Conservation (phyloP, 1,284 basidiomycete genomes). For the Austropuccinia psidii region DNA sequence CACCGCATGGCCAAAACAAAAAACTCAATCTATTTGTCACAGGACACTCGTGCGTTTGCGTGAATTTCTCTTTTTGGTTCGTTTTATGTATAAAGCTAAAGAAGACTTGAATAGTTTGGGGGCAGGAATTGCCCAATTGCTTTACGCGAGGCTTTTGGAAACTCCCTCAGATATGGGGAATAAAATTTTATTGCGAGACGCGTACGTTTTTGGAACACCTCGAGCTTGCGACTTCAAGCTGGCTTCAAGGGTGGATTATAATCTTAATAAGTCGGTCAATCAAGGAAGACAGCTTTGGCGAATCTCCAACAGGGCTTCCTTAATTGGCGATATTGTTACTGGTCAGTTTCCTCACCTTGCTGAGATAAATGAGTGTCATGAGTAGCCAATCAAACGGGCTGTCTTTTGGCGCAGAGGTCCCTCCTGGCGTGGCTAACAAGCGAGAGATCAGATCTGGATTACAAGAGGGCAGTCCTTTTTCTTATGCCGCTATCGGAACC, state of each 20-base stretch:
- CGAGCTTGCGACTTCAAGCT: conserved; percentile 11
- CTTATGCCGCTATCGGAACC: conserved; percentile 19
- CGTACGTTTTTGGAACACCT: conserved; percentile 15
- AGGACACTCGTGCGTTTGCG: conserved; percentile 19
- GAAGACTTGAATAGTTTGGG: no score
- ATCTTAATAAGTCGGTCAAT: conserved; percentile 13
- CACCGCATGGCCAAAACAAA: background rate
- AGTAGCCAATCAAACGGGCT: background rate
- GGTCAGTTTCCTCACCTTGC: conserved; percentile 5
- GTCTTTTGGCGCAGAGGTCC: background rate
- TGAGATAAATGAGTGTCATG: background rate
- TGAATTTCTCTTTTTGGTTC: background rate
- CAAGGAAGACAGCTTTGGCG: conserved; percentile 1
- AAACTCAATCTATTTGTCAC: conserved; percentile 2
- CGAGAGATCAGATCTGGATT: background rate
- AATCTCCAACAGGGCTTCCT: background rate
- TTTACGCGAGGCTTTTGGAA: conserved; percentile 24
- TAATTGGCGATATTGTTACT: conserved; percentile 6
- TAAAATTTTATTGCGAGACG: conserved; percentile 6
- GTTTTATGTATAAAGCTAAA: no score
- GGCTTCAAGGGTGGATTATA: conserved; percentile 21
- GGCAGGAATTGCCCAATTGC: conserved; percentile 3
- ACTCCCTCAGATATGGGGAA: conserved; percentile 23
- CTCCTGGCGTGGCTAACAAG: background rate
- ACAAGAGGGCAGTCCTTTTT: background rate